Evolutionary conservation across 352 stramenopile genomes (phyloP), one percentile per base, ranked within the genome.

Genomic region (Discostella stelligera): DNA sequence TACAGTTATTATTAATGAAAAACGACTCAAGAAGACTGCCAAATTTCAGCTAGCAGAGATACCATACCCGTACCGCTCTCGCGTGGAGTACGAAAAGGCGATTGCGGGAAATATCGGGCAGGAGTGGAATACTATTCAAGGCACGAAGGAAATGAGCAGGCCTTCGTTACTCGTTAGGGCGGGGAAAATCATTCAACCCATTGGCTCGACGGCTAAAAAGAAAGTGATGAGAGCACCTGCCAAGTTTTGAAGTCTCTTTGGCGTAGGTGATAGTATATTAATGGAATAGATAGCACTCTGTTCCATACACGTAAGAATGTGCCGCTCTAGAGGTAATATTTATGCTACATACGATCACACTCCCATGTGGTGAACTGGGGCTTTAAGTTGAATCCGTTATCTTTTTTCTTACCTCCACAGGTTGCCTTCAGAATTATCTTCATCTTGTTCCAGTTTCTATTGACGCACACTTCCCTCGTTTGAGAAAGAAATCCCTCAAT

Each of bases 31-130:
- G 72, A 88, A 89, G 62, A 89, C 78, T 3, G 82, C 86, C 0
- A 87, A 94, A 48, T 94, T 86, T 72, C 91, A 93, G 76, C 44
- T 94, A 7, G 63, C 91, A 54, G 91, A 98, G 65, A 95, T 99
- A 52, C 97, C 97, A 63, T 98, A 98, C 86, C 97, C 97, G 30
- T 99, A 98, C 86, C 98, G 93, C 60, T 98, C 93, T 66, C 92
- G 95, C 50, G 94, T 95, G 74, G 94, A 99, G 88, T 99, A 99
- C 86, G 96, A 99, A 85, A 93, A 94, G 68, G 95, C 95, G 50
- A 98, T 99, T 75, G 92, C 94, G 88, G 84, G 97, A 94, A 87
- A 96, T 91, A 61, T 94, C 95, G 83, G 97, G 59, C 70, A 72
- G 39, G 92, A 96, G 75, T 99, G 96, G 96, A 98, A 98, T 84